Evolutionary conservation across 1,284 basidiomycete genomes (phyloP).

Genomic region (Ceratobasidium sp.): DNA sequence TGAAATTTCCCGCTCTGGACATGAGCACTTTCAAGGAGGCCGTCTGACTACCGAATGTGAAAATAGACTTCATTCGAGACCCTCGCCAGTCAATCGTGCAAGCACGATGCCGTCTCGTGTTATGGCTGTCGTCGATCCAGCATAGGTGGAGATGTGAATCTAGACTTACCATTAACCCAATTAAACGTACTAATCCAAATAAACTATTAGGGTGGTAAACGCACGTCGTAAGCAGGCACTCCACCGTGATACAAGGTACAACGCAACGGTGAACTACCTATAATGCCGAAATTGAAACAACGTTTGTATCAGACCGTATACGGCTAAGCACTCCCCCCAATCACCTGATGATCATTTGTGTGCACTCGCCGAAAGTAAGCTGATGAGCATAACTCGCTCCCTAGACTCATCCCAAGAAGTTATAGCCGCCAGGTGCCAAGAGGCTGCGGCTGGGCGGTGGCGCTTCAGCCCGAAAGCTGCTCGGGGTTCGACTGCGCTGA

Average conservation of each 20-base stretch:
- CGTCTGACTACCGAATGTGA: not conserved
- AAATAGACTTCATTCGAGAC: not conserved
- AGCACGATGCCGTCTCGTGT: not conserved
- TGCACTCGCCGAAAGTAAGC: no score
- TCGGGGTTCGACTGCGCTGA: not conserved
- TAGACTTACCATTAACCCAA: not conserved
- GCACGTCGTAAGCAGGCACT: slow-evolving; percentile 1
- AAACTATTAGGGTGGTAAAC: not conserved
- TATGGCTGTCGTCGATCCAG: not conserved
- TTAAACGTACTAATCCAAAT: not conserved
- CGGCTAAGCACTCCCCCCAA: not conserved
- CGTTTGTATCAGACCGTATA: not conserved
- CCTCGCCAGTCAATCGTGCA: slow-evolving; percentile 5
- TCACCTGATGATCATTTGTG: not conserved
- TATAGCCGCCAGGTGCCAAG: not conserved
- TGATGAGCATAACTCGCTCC: not conserved
- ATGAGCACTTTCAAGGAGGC: not conserved
- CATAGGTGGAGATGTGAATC: slow-evolving; percentile 6
- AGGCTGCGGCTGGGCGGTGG: not conserved
- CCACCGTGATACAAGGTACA: slow-evolving; percentile 10
- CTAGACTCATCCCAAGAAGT: not conserved
- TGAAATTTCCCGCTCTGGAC: slow-evolving; percentile 15
- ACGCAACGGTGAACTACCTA: slow-evolving; percentile 6
- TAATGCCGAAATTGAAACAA: slow-evolving; percentile 6
- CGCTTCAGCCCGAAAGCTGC: not conserved